phyloP scores from a whole-genome alignment of 257 asterid genomes.

The Ilex asprella region DNA sequence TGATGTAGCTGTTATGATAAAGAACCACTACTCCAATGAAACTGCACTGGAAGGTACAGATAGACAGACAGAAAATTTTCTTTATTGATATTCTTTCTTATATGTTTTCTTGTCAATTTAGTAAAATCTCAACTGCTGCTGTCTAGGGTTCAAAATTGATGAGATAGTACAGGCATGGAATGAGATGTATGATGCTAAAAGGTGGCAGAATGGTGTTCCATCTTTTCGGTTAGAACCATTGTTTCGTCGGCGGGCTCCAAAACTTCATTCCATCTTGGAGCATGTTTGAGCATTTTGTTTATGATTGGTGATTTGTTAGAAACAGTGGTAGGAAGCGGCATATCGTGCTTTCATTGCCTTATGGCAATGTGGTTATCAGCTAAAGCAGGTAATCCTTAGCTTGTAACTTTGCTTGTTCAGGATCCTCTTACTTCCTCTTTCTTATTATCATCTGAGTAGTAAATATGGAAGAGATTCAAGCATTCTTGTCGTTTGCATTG shows the following conservation, averaged over 20 bases:
- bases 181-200: slow-evolving; percentile 2
- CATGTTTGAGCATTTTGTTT: neutral
- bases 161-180: slow-evolving; percentile 6
- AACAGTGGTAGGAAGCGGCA: too few relatives aligned
- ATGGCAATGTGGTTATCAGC: too few relatives aligned
- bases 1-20: slow-evolving; percentile 85
- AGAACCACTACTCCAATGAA: slow-evolving; percentile 74
- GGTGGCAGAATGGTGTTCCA: slow-evolving; percentile 3
- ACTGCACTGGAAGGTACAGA: neutral
- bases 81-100: neutral
- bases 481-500: too few relatives aligned
- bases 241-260: neutral
- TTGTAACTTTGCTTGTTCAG: too few relatives aligned
- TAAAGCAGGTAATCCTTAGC: too few relatives aligned
- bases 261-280: neutral
- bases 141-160: neutral
- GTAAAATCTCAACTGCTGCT: neutral
- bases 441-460: too few relatives aligned
- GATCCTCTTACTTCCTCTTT: too few relatives aligned
- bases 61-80: neutral
- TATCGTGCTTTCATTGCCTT: too few relatives aligned
- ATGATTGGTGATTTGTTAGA: too few relatives aligned
- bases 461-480: too few relatives aligned
- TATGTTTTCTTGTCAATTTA: neutral
- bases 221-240: slow-evolving; percentile 4